These are phyloP conservation scores for Hericium erinaceus DNA, from an alignment of 768 basidiomycete species.

Conservation along the genomic window DNA sequence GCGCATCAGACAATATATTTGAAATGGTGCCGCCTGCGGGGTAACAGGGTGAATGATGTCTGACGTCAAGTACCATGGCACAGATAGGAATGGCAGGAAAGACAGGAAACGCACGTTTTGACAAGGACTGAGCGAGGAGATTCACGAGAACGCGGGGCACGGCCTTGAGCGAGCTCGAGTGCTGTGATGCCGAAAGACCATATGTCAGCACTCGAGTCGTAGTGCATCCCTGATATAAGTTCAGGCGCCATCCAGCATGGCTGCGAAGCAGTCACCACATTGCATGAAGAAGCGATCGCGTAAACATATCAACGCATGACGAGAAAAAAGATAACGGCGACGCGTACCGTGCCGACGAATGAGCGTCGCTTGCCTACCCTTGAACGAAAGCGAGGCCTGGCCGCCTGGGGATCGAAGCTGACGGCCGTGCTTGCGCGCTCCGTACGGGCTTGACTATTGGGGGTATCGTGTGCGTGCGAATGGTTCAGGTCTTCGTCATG, in stretches of 20 bases:
- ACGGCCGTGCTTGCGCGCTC: conserved; percentile 24
- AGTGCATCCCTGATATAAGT: conserved; percentile 73
- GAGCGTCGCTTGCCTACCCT: conserved; percentile 73
- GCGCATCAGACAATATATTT: not conserved
- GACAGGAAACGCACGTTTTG: conserved; percentile 44
- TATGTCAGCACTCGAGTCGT: conserved; percentile 85
- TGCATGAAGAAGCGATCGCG: not conserved
- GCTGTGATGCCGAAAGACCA: conserved; percentile 98
- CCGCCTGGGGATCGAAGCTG: conserved; percentile 19
- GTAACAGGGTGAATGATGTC: not conserved
- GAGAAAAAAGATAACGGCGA: not conserved
- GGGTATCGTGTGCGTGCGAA: not conserved
- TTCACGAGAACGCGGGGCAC: conserved; percentile 76
- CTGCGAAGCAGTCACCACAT: conserved; percentile 22
- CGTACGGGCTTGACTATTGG: conserved; percentile 2
- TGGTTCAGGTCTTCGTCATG: conserved; percentile 48
- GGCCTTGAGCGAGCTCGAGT: conserved; percentile 79
- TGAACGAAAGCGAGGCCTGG: conserved; percentile 22
- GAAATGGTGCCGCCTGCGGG: not conserved
- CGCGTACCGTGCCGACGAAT: conserved; percentile 81
- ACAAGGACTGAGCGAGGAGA: conserved; percentile 65
- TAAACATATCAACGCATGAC: not conserved
- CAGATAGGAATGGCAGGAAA: not conserved
- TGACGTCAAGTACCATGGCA: not conserved
- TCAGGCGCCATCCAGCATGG: conserved; percentile 99